Conservation (phyloP, 2,329 filamentous ascomycete species). For the Ascochyta pisi region DNA sequence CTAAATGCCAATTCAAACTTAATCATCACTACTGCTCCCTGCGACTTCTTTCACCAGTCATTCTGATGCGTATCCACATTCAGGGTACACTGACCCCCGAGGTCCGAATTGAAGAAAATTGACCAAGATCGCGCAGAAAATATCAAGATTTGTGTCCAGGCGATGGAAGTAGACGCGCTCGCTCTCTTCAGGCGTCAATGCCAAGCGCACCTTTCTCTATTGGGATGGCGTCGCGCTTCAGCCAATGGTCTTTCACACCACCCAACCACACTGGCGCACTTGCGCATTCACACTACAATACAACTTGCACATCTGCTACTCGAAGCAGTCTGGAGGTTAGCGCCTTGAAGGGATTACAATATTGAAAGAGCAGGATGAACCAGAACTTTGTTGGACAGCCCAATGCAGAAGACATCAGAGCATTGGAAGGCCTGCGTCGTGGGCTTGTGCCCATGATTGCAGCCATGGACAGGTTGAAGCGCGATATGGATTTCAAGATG, state of each 20-base stretch:
- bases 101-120: no score
- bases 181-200: neutral
- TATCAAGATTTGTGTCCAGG: neutral
- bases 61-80: no score
- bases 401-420: constrained; percentile 30
- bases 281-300: constrained; percentile 5
- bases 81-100: no score
- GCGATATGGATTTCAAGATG: constrained; percentile 30
- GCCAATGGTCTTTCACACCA: constrained; percentile 9
- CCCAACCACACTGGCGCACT: constrained; percentile 1
- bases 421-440: constrained; percentile 33
- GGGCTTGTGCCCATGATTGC: constrained; percentile 36
- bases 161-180: neutral
- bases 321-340: neutral
- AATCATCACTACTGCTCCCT: no score
- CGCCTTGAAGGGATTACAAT: neutral
- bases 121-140: no score
- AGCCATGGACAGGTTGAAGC: constrained; percentile 30
- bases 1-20: no score
- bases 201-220: constrained; percentile 9
- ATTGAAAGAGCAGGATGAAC: constrained; percentile 27
- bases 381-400: constrained; percentile 34
- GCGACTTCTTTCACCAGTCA: no score
- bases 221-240: constrained; percentile 3
- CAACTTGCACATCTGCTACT: neutral